phyloP scores from a whole-genome alignment of 768 basidiomycete species.

The Boletus subparvulus region DNA sequence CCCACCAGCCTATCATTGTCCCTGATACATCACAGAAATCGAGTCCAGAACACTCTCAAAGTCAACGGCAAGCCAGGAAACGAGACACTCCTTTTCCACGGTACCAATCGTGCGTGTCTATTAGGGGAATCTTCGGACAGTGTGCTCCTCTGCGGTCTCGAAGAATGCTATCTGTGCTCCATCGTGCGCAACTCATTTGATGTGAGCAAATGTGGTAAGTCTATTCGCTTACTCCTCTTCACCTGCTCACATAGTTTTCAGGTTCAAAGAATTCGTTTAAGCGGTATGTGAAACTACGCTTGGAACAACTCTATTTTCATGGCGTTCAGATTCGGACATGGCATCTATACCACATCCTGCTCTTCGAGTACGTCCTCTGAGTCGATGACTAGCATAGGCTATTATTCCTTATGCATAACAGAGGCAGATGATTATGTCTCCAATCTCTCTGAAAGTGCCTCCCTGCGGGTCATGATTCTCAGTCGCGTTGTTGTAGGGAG shows the following conservation, averaged over 20 bases:
- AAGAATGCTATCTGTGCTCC: slow-evolving; percentile 54
- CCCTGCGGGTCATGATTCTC: slow-evolving; percentile 51
- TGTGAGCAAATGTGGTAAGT: slow-evolving; percentile 55
- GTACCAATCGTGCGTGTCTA: slow-evolving; percentile 58
- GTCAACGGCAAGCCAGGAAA: slow-evolving; percentile 38
- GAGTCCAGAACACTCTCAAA: slow-evolving; percentile 28
- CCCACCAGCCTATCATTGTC: slow-evolving; percentile 15
- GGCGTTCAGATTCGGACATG: slow-evolving; percentile 57
- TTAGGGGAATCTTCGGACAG: slow-evolving; percentile 53
- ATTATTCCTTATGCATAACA: slow-evolving; percentile 25
- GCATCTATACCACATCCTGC: slow-evolving; percentile 65
- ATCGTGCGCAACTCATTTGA: slow-evolving; percentile 62
- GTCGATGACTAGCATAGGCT: background rate
- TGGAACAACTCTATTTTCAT: background rate
- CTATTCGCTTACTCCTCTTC: background rate
- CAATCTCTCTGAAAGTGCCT: slow-evolving; percentile 42
- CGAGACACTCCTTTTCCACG: slow-evolving; percentile 66
- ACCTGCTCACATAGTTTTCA: slow-evolving; percentile 22
- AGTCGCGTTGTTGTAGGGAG: slow-evolving; percentile 67
- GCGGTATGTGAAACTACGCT: slow-evolving; percentile 30
- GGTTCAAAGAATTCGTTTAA: slow-evolving; percentile 58
- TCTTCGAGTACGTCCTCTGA: slow-evolving; percentile 53
- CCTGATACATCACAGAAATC: slow-evolving; percentile 17
- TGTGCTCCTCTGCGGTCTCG: slow-evolving; percentile 47
- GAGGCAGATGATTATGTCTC: slow-evolving; percentile 66